Base-by-base conservation (phyloP, 495 filamentous ascomycete species). In the Annulohypoxylon stygium region DNA sequence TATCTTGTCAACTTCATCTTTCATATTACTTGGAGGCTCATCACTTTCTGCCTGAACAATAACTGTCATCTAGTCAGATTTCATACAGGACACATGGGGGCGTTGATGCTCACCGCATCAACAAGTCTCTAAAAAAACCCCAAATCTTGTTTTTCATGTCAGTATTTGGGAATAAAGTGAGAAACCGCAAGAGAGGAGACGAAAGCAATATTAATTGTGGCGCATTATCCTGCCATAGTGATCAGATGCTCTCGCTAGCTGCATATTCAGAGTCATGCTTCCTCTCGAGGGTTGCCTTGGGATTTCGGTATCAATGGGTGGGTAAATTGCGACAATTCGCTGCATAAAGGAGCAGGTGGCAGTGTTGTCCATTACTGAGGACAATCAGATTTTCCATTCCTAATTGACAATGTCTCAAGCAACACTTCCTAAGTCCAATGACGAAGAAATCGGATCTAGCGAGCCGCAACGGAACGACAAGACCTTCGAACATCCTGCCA, bases 381-480 rank as follows among this genome's bases (percentile, higher is more conserved):
- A 41, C 55, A 67, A 60, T 34, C 53, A 16, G 26, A 54, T 45
- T 39, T 54, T 37, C 25, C 25, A 58, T 58, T 36, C 20, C 12
- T 36, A 20, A 30, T 16, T 57, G 26, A 36, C 11, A 14, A 20
- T 50, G 20, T 18, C 8, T 11, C 48, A 51, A 20, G 9, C 4
- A 34, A 55, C 11, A 34, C 12, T 23, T 37, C 14, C 11, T 2
- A 30, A 20, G 9, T 16, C 9, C 14, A 7, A 20, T 37, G 33
- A 37, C 30, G 30, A 10, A 2, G 1, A 1, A 16, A 2, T 16
- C 7, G 53, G 14, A 2, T 57, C n/a, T 57, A 18, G 7, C n/a
- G n/a, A 30, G 30, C 16, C 16, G 18, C 9, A 30, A 34, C 12
- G 11, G 34, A 36, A 16, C 16, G 33, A 55, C 25, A 30, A 36